These are phyloP conservation scores for Larix kaempferi DNA, from an alignment of 75 land plant species.

Conservation along the genomic window DNA sequence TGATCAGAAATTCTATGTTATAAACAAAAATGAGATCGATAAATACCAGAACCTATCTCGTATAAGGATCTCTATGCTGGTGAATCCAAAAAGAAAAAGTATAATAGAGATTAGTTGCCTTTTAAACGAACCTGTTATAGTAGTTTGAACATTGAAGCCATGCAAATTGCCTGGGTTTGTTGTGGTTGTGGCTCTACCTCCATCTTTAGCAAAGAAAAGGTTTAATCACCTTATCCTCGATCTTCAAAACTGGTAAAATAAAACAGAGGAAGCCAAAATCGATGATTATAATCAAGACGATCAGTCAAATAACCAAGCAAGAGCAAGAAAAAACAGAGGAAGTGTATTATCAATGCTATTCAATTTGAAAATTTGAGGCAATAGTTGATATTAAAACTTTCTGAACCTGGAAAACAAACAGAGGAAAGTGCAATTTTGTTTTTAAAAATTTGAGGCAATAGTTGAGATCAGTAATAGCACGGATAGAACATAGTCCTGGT, in stretches of 20 bases:
- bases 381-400: too few species aligned
- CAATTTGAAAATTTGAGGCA: too few species aligned
- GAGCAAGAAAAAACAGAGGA: too few species aligned
- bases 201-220: background rate
- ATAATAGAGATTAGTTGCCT: background rate
- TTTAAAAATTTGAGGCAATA: background rate
- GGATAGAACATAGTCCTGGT: background rate
- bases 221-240: background rate
- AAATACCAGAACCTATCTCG: background rate
- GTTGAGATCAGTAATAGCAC: background rate
- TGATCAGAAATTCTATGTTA: too few species aligned
- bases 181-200: constrained; percentile 11
- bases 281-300: too few species aligned
- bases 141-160: constrained; percentile 40
- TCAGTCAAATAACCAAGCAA: too few species aligned
- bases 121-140: constrained; percentile 2
- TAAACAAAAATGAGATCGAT: background rate
- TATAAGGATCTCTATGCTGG: background rate
- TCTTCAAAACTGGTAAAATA: constrained; percentile 3
- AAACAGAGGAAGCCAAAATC: too few species aligned
- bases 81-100: background rate
- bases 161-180: constrained; percentile 17
- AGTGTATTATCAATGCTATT: too few species aligned
- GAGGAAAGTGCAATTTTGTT: too few species aligned
- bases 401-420: too few species aligned